Conservation (phyloP, 306 rosid species). For the Inga oerstediana region DNA sequence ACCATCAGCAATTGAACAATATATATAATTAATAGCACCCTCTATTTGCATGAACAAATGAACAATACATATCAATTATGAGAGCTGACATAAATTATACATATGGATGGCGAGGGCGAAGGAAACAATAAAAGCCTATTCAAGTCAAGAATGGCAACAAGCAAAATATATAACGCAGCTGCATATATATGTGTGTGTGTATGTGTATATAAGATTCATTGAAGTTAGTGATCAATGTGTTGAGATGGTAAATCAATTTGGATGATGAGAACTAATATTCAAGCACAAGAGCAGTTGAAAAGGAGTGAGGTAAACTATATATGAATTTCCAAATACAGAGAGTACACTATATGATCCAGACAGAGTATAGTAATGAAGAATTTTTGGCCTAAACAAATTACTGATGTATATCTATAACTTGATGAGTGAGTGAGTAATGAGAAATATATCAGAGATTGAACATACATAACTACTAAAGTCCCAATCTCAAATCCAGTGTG, state of each 20-base stretch:
- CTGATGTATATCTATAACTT: background rate
- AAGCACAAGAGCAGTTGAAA: background rate
- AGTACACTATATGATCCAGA: background rate
- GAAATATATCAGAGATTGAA: background rate
- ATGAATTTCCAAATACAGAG: background rate
- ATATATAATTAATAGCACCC: background rate
- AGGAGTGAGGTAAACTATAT: background rate
- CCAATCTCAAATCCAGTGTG: constrained; percentile 79
- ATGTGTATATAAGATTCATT: no score
- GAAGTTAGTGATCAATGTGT: background rate
- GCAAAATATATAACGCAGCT: background rate
- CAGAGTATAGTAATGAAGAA: background rate
- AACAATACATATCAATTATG: background rate
- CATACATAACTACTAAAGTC: constrained; percentile 26
- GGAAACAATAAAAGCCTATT: background rate
- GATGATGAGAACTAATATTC: background rate
- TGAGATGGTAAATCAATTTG: background rate
- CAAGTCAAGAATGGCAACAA: background rate
- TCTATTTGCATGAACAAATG: background rate
- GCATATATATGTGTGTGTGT: background rate
- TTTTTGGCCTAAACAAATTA: background rate
- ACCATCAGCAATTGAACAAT: background rate
- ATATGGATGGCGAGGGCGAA: background rate
- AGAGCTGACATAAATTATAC: background rate
- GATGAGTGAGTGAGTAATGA: background rate